Conservation (phyloP, 2,329 filamentous ascomycete genomes). For the Exophiala viscosa region DNA sequence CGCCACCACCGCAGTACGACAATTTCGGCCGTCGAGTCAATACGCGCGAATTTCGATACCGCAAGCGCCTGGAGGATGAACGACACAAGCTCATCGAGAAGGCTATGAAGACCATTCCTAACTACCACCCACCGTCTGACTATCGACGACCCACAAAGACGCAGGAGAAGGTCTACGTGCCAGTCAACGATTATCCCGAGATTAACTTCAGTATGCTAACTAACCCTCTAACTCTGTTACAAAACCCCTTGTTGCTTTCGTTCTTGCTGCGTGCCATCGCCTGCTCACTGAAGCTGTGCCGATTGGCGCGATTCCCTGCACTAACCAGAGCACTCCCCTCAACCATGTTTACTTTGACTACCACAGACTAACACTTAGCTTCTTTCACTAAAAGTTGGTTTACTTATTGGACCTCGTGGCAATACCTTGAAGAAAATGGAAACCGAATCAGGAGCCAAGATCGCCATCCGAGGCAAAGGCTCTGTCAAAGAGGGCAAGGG, state of each 20-base stretch:
- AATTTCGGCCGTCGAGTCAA: constrained; percentile 99
- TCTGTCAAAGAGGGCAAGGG: constrained; percentile 99
- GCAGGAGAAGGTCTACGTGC: constrained; percentile 99
- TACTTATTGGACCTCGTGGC: constrained; percentile 99
- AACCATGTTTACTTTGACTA: constrained; percentile 31
- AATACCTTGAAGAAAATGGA: constrained; percentile 99
- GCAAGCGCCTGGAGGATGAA: constrained; percentile 96
- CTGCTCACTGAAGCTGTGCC: constrained; percentile 13
- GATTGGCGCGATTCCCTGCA: constrained; percentile 27
- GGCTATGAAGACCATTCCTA: constrained; percentile 99
- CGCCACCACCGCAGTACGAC: constrained; percentile 94
- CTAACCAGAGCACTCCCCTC: constrained; percentile 36
- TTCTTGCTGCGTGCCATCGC: constrained; percentile 31
- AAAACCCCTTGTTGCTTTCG: constrained; percentile 43
- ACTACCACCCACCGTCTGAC: constrained; percentile 97
- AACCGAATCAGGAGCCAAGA: constrained; percentile 92
- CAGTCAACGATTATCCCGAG: constrained; percentile 99
- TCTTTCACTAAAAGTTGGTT: constrained; percentile 84
- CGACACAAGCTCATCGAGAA: constrained; percentile 98
- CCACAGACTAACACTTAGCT: constrained; percentile 85
- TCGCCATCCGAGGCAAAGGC: constrained; percentile 98
- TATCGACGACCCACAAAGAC: constrained; percentile 99
- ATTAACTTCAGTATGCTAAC: constrained; percentile 99
- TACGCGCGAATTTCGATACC: constrained; percentile 96
- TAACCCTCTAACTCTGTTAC: constrained; percentile 91